Evolutionary conservation across 2,329 filamentous ascomycete genomes (phyloP), one percentile per base, ranked within the genome.

Genomic region (Geosmithia putterillii): DNA sequence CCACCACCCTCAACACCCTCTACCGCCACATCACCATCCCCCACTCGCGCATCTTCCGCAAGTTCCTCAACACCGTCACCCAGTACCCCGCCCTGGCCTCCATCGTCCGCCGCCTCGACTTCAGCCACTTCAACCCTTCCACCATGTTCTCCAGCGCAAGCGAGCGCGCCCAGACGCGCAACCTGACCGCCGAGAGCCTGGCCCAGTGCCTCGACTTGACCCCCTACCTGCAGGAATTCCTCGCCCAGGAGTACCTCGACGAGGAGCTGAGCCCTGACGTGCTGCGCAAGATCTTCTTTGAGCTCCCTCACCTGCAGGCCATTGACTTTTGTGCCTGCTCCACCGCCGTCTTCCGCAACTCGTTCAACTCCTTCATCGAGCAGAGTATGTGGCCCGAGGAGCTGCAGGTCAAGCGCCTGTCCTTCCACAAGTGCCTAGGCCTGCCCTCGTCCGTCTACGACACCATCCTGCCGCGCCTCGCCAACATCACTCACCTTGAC

Each of bases 91-190:
- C 78, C 8, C 69, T 89, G 43, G 86, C 85, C 39, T 81, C 78
- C 36, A 78, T 89, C 52, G 83, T 90, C 38, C 79, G 83, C 45
- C 81, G 86, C 42, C 67, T 90, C 39, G 86, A 92, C 63, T 89
- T 92, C 54, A 88, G 83, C 48, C 85, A 89, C 66, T 89, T 89
- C 63, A 89, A 86, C 58, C 85, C 84, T 19, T 79, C 83, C 44
- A 82, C 83, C 44, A 70, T 87, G 49, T 87, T 88, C 55, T 75
- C 76, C 47, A 86, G 82, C 15, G 81, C 79, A 50, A 78, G 79
- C 58, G 82, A 87, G 71, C 81, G 86, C 46, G 73, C 75, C 19
- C 74, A 83, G 60, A 85, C 85, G 45, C 78, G 77, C 55, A 88
- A 89, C 62, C 61, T 92, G 53, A 90, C 85, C 18, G 70, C 81